Conservation (phyloP, 192 early-diverging fungal genomes). For the Entomortierella lignicola region DNA sequence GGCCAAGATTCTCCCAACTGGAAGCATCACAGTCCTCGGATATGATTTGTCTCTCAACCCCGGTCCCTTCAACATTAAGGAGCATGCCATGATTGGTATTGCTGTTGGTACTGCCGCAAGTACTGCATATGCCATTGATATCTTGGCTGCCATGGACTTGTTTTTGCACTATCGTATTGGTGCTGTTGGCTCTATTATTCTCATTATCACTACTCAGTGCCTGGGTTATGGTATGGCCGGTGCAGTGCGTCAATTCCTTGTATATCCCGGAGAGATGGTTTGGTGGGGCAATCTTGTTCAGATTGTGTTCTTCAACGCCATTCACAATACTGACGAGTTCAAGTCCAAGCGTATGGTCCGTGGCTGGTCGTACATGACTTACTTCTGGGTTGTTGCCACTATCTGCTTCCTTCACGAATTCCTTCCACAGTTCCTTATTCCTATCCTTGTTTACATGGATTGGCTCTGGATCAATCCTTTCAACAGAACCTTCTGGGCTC, state of each 20-base stretch:
- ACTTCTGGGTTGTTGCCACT: constrained; percentile 57
- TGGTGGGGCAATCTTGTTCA: constrained; percentile 86
- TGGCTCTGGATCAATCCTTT: constrained; percentile 43
- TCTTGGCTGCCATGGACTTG: constrained; percentile 65
- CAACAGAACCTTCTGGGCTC: no score
- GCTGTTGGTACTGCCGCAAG: constrained; percentile 62
- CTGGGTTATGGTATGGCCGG: constrained; percentile 77
- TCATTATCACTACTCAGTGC: constrained; percentile 69
- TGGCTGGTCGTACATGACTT: constrained; percentile 47
- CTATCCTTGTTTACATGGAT: constrained; percentile 32
- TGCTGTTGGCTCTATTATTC: constrained; percentile 62
- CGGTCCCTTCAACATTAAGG: constrained; percentile 74
- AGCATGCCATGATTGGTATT: constrained; percentile 72
- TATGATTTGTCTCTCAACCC: constrained; percentile 72
- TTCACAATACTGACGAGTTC: constrained; percentile 58
- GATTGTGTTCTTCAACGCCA: constrained; percentile 60
- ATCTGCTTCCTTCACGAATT: constrained; percentile 53
- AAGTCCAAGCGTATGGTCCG: constrained; percentile 61
- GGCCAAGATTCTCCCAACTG: constrained; percentile 53
- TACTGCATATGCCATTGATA: constrained; percentile 70
- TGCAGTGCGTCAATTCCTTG: constrained; percentile 81
- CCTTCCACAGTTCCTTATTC: constrained; percentile 57
- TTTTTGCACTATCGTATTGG: constrained; percentile 68
- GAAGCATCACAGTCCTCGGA: no score
- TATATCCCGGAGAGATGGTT: constrained; percentile 86